Percentiles rank a stretch among this genome's conserved stretches.
Conservation (phyloP, 2,329 filamentous ascomycete genomes). For the Beauveria pseudobassiana region DNA sequence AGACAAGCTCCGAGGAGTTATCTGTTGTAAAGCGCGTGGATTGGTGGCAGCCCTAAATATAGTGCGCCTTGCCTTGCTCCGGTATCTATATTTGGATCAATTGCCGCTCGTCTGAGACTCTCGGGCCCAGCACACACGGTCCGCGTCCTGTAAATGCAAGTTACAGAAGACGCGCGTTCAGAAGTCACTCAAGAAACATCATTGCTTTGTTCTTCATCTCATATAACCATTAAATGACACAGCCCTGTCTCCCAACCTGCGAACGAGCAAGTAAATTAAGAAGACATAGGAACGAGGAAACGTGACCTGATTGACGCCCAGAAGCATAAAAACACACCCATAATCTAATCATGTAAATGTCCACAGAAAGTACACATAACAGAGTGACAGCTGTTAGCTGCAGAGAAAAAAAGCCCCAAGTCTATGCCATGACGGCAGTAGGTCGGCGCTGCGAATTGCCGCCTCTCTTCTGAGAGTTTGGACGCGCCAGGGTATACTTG, state of each 20-base stretch:
- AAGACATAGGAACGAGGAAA: neutral
- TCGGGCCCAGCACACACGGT: no score
- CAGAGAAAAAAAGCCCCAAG: neutral
- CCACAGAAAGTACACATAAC: neutral
- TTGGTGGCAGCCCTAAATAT: neutral
- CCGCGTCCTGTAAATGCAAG: neutral
- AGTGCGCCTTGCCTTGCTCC: neutral
- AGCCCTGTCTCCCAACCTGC: neutral
- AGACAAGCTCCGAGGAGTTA: neutral
- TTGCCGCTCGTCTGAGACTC: neutral
- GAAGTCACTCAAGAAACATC: neutral
- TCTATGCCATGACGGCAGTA: conserved; percentile 22
- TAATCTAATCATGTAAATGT: neutral
- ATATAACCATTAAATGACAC: neutral
- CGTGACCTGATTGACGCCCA: neutral
- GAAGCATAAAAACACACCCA: neutral
- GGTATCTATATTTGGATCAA: neutral
- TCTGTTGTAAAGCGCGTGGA: neutral
- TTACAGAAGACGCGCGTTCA: neutral
- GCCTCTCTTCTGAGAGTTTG: conserved; percentile 27
- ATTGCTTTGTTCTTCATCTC: neutral
- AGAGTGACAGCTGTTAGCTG: neutral
- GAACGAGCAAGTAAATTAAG: neutral
- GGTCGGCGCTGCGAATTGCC: conserved; percentile 16
- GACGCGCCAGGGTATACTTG: conserved; percentile 69